phyloP scores from a whole-genome alignment of 2,329 filamentous ascomycete species.

The Claviceps maximensis region DNA sequence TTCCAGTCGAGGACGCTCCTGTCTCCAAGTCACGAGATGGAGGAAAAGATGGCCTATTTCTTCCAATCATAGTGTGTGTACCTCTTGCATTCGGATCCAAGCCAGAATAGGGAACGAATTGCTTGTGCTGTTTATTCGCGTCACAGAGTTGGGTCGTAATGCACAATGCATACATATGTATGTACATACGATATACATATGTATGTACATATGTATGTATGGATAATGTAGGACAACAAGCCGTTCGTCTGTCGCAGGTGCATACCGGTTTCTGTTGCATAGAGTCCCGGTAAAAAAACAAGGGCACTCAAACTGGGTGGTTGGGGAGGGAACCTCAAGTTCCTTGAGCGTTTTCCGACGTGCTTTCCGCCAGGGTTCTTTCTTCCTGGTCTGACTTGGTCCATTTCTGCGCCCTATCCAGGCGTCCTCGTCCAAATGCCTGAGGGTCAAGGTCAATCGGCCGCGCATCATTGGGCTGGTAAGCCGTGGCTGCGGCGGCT shows the following conservation, averaged over 20 bases:
- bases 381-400: not conserved
- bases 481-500: not conserved
- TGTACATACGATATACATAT: not conserved
- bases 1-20: not conserved
- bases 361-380: not conserved
- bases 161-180: not conserved
- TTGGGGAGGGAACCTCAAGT: not conserved
- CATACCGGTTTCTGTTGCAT: not conserved
- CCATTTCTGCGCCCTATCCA: not conserved
- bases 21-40: not conserved
- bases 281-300: not conserved
- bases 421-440: not conserved
- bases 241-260: not conserved
- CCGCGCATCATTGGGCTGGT: not conserved
- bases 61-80: no score
- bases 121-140: not conserved
- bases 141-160: not conserved
- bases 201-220: not conserved
- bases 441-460: not conserved
- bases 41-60: no score
- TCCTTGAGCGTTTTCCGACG: not conserved
- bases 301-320: not conserved
- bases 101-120: not conserved
- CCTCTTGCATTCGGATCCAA: no score
- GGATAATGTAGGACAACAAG: not conserved